A percentile compares a stretch with the other conserved stretches of the same genome.
phyloP scores from a whole-genome alignment of 2,329 filamentous ascomycete species.

The Pseudogymnoascus sp. region DNA sequence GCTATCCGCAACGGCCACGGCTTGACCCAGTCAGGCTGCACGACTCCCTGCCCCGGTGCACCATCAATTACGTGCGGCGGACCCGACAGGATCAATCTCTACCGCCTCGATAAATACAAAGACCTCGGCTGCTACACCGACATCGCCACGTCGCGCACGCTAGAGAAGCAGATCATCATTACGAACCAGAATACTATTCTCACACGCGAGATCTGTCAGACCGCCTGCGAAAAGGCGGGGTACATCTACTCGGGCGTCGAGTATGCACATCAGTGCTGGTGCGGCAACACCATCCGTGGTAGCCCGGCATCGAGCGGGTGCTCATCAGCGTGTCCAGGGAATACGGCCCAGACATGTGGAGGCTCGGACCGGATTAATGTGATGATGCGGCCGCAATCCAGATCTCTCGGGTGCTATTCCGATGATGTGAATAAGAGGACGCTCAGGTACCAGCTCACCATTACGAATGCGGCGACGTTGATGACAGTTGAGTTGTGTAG shows the following conservation, averaged over 20 bases:
- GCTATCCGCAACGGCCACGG: neutral
- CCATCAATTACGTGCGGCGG: conserved; percentile 16
- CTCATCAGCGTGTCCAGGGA: neutral
- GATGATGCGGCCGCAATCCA: conserved; percentile 1
- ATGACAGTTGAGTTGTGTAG: conserved; percentile 15
- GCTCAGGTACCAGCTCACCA: neutral
- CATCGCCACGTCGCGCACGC: neutral
- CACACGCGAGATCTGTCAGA: conserved; percentile 2
- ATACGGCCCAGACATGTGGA: neutral
- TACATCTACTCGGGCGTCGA: conserved; percentile 9
- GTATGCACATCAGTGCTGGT: conserved; percentile 7
- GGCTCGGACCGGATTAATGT: conserved; percentile 4
- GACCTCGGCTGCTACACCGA: neutral
- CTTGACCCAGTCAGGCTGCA: conserved; percentile 12
- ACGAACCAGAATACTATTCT: conserved; percentile 5
- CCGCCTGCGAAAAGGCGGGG: neutral
- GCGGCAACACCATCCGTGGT: neutral
- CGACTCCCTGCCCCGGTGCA: conserved; percentile 16
- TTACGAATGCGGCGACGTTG: neutral
- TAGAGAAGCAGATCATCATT: neutral
- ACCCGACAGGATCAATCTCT: conserved; percentile 15
- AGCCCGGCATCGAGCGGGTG: neutral
- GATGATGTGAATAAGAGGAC: conserved; percentile 2
- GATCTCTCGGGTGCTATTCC: neutral
- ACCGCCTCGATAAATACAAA: conserved; percentile 4